Evolutionary conservation across 225 moss, liverwort and hornwort species (phyloP).

Genomic region (Neckera pumila): DNA sequence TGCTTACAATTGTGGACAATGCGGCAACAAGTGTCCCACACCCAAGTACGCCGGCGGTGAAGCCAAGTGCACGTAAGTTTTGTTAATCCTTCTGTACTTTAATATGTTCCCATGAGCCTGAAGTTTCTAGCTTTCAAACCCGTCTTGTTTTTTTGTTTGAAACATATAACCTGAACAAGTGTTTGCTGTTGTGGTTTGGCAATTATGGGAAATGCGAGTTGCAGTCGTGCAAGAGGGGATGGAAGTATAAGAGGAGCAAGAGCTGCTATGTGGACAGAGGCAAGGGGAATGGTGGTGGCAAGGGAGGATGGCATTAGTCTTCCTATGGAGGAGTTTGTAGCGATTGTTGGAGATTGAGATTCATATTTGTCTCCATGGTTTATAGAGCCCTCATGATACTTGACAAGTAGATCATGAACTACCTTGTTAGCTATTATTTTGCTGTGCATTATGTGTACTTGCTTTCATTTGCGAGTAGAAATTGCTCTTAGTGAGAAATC

Average conservation of each 20-base stretch:
- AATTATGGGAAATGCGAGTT: not conserved
- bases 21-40: not conserved
- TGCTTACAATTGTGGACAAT: not conserved
- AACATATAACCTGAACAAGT: no score
- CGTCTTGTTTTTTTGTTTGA: not conserved
- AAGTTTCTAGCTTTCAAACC: not conserved
- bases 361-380: no score
- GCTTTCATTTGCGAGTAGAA: not conserved
- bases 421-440: not conserved
- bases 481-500: no score
- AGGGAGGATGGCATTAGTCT: no score
- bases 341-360: no score
- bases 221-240: not conserved
- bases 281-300: no score
- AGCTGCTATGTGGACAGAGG: no score
- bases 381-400: no score
- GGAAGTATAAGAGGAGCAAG: not conserved
- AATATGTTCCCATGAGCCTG: no score
- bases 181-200: not conserved
- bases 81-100: not conserved
- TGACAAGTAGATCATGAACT: not conserved
- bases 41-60: not conserved
- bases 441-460: not conserved
- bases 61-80: not conserved
- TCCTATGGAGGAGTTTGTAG: no score